Evolutionary conservation across 768 basidiomycete species (phyloP).

Genomic region (Auriscalpium vulgare): DNA sequence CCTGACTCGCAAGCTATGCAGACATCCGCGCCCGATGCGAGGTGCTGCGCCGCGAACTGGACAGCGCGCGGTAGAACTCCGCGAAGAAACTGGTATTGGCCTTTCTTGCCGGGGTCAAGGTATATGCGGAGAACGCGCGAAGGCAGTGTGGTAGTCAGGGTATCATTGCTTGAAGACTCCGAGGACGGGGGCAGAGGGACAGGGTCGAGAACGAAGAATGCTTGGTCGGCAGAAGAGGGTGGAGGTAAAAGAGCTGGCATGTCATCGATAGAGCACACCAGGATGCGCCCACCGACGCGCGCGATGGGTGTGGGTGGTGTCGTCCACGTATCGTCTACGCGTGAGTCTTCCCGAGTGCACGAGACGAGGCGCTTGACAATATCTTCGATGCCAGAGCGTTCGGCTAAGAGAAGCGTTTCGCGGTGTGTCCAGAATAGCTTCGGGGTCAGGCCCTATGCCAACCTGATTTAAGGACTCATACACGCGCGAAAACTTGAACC

Average conservation of each 20-base stretch:
- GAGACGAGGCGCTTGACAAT: slow-evolving; percentile 28
- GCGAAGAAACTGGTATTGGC: slow-evolving; percentile 41
- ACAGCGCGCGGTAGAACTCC: slow-evolving; percentile 41
- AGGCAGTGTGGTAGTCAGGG: no score
- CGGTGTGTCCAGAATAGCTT: slow-evolving; percentile 59
- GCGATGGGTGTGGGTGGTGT: slow-evolving; percentile 23
- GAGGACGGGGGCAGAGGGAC: slow-evolving; percentile 21
- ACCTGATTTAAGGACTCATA: not conserved
- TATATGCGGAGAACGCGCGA: slow-evolving; percentile 16
- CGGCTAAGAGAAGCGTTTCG: slow-evolving; percentile 36
- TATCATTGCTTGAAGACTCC: not conserved
- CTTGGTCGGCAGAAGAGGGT: not conserved
- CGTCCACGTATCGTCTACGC: slow-evolving; percentile 8
- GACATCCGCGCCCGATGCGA: slow-evolving; percentile 29
- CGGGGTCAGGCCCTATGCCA: slow-evolving; percentile 66
- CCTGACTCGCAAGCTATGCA: slow-evolving; percentile 52
- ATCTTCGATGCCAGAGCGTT: slow-evolving; percentile 41
- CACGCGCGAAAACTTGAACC: slow-evolving; percentile 1
- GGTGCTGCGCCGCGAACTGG: slow-evolving; percentile 34
- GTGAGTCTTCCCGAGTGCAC: not conserved
- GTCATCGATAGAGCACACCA: slow-evolving; percentile 29
- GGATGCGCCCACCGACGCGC: slow-evolving; percentile 33
- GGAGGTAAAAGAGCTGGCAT: slow-evolving; percentile 15
- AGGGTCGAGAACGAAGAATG: slow-evolving; percentile 17
- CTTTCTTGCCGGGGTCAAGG: slow-evolving; percentile 41